Evolutionary conservation across 2,329 filamentous ascomycete genomes (phyloP).

Genomic region (Stylonectria norvegica): DNA sequence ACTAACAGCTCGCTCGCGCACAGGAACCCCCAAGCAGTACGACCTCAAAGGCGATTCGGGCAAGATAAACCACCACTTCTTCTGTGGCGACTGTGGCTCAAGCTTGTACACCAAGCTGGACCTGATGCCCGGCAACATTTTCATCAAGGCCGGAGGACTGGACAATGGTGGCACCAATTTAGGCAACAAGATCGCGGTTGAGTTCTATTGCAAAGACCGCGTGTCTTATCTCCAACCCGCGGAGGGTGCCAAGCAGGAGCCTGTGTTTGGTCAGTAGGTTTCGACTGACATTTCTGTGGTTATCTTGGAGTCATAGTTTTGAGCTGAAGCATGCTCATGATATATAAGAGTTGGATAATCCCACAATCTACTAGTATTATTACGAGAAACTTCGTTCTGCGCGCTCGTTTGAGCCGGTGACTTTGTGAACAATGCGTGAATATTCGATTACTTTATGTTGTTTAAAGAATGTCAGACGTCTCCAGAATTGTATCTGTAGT

Average conservation of each 20-base stretch:
- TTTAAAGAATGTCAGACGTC: neutral
- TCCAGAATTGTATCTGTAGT: no score
- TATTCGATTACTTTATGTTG: neutral
- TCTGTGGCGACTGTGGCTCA: constrained; percentile 51
- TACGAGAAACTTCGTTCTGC: no score
- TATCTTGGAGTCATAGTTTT: neutral
- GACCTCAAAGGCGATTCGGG: constrained; percentile 47
- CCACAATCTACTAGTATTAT: no score
- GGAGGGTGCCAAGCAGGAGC: constrained; percentile 48
- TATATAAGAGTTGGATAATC: no score
- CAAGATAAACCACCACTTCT: constrained; percentile 55
- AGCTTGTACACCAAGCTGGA: constrained; percentile 51
- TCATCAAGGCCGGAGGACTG: constrained; percentile 50
- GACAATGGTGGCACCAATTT: constrained; percentile 46
- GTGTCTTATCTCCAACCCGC: constrained; percentile 40
- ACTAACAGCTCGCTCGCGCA: neutral
- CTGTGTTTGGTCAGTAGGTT: constrained; percentile 22
- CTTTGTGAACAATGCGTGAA: neutral
- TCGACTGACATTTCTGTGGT: neutral
- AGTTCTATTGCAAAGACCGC: constrained; percentile 52
- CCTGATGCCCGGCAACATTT: constrained; percentile 47
- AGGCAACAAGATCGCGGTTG: constrained; percentile 42
- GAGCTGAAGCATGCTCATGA: neutral
- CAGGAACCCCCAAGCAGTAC: constrained; percentile 46
- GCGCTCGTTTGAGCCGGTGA: no score